Percentiles rank a stretch among this genome's conserved stretches.
Conservation (phyloP, 2,329 filamentous ascomycete species). For the Apiospora arundinis region DNA sequence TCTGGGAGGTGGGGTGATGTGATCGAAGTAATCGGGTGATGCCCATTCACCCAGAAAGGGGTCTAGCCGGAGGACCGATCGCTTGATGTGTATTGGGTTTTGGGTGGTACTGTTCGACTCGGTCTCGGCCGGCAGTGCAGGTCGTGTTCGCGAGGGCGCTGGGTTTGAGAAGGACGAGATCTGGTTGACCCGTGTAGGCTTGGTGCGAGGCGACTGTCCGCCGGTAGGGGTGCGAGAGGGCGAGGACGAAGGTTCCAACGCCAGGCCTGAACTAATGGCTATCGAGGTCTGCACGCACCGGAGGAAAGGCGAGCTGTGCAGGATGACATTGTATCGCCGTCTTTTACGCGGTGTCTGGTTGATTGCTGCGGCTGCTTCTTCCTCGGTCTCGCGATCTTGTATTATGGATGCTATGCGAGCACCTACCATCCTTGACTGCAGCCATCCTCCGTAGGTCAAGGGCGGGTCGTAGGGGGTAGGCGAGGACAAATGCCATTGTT, state of each 20-base stretch:
- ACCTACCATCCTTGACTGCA: conserved; percentile 82
- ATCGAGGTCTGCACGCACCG: conserved; percentile 93
- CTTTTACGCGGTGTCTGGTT: conserved; percentile 51
- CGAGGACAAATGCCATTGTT: conserved; percentile 92
- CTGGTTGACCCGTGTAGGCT: conserved; percentile 31
- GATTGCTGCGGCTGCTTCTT: conserved; percentile 32
- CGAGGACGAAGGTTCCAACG: conserved; percentile 59
- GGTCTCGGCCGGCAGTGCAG: conserved; percentile 29
- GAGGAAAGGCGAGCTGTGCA: conserved; percentile 93
- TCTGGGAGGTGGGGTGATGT: conserved; percentile 86
- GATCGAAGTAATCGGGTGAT: conserved; percentile 89
- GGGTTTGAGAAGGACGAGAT: conserved; percentile 31
- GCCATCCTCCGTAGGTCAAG: conserved; percentile 92
- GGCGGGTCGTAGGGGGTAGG: conserved; percentile 95
- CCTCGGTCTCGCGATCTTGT: conserved; percentile 56
- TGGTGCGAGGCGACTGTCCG: conserved; percentile 36
- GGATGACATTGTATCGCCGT: conserved; percentile 76
- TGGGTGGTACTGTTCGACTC: conserved; percentile 33
- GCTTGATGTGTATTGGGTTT: conserved; percentile 47
- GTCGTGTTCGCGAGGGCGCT: conserved; percentile 28
- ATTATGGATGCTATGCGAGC: conserved; percentile 80
- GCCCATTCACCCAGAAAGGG: conserved; percentile 97
- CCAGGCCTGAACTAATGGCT: conserved; percentile 84
- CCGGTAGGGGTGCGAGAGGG: conserved; percentile 32
- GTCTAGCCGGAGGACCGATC: conserved; percentile 78